phyloP scores from a whole-genome alignment of 2,329 filamentous ascomycete genomes.

The Pseudocercospora eumusae region DNA sequence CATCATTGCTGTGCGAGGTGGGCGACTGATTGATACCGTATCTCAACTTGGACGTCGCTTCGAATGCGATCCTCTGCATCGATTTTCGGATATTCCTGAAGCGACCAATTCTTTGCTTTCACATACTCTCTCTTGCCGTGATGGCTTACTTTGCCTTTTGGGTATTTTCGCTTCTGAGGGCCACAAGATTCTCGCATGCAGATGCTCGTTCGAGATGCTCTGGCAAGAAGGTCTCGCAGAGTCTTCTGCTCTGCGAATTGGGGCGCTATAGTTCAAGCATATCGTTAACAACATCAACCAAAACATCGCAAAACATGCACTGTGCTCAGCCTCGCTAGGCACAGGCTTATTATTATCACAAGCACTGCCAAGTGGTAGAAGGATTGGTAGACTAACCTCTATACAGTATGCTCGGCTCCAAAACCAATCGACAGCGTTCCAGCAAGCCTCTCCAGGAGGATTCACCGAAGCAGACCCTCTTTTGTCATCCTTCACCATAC shows the following conservation, averaged over 20 bases:
- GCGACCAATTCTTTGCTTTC: background rate
- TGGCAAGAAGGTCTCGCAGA: background rate
- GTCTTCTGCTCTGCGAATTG: background rate
- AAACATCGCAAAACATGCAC: background rate
- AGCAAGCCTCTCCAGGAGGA: background rate
- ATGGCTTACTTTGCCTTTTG: too few relatives aligned
- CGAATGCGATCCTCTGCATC: background rate
- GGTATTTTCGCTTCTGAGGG: background rate
- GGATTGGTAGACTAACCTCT: background rate
- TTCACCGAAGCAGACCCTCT: background rate
- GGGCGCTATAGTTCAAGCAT: background rate
- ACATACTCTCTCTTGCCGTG: too few relatives aligned
- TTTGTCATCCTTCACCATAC: background rate
- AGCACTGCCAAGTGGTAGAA: slow-evolving; percentile 4
- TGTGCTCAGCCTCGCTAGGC: background rate
- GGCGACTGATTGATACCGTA: background rate
- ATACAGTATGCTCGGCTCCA: background rate
- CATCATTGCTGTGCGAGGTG: background rate
- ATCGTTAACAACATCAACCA: background rate
- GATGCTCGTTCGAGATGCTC: background rate
- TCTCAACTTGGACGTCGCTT: background rate
- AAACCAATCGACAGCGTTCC: background rate
- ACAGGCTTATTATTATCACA: slow-evolving; percentile 3
- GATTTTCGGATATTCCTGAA: background rate
- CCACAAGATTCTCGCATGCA: background rate